Base-by-base conservation (phyloP, 495 filamentous ascomycete species). In the Neurospora sp. region DNA sequence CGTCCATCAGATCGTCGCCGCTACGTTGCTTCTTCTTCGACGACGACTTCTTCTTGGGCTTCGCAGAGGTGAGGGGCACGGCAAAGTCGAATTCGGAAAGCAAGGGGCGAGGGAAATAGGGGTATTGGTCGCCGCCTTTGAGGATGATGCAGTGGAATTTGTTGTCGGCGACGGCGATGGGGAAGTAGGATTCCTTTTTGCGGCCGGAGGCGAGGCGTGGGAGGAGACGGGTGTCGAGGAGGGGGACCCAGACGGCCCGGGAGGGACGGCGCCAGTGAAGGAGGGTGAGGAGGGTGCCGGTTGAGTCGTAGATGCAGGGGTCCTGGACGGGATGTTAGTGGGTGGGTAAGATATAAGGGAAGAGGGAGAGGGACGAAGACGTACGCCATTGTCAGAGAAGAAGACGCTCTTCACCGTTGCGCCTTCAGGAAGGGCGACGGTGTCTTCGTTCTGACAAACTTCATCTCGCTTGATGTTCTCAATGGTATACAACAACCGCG, bases 61-160 rank as follows among this genome's bases (percentile, higher is more conserved):
- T 75, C 68, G 83, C 82, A 3, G 86, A 88, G 7, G 90, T 88
- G 48, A 97, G 83, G 1, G 96, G 96, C 31, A 98, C 88, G 65
- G 89, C 86, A 83, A 99, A 97, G 48, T 95, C 93, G 77, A 98
- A 98, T 81, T 99, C 96, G 73, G 89, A 92, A 44, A 99, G 91
- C 53, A 98, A 83, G 0, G 96, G 94, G 6, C 93, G 90, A 1
- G 96, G 96, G 83, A 98, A 98, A 84, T 97, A 97, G 4, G 96
- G 96, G 79, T 98, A 89, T 78, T 91, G 87, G 77, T 99, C 96
- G 14, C 90, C 92, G 71, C 96, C 96, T 78, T 99, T 98, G 75
- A 99, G 90, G 75, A 99, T 98, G 81, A 98, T 97, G 82, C 96
- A 98, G 83, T 98, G 94, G 81, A 99, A 99, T 77, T 92, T 96